phyloP scores from a whole-genome alignment of 2,329 filamentous ascomycete genomes.

The Sarocladium oryzae region DNA sequence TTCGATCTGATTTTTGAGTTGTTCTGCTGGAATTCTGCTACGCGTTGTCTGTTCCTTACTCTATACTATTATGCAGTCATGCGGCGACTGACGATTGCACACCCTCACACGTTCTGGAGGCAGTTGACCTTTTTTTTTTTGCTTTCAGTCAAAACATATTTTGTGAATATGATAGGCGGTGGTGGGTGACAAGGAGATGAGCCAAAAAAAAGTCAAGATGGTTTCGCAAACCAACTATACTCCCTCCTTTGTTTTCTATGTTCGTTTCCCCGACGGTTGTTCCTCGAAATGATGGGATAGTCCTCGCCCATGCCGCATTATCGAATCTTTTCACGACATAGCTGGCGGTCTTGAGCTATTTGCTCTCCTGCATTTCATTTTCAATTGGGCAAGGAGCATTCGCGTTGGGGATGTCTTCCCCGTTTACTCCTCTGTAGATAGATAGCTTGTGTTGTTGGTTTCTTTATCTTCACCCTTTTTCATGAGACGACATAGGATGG shows the following conservation, averaged over 20 bases:
- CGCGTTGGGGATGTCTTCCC: neutral
- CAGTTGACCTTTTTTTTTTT: neutral
- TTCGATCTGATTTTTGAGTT: neutral
- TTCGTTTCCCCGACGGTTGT: too few species aligned
- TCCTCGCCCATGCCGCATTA: too few species aligned
- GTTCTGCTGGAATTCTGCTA: neutral
- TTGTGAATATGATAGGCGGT: neutral
- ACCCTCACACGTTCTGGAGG: neutral
- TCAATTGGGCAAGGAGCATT: neutral
- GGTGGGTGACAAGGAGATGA: neutral
- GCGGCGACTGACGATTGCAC: neutral
- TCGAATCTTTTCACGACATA: neutral
- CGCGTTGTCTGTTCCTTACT: neutral
- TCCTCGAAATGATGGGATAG: too few species aligned
- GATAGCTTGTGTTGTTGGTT: neutral
- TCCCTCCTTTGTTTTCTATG: neutral
- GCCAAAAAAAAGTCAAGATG: neutral
- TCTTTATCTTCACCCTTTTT: neutral
- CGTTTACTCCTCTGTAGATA: neutral
- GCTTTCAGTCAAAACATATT: neutral
- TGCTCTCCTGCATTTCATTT: neutral
- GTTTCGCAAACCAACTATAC: neutral
- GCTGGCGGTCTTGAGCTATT: neutral
- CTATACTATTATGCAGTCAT: constrained; percentile 7
- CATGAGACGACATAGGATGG: neutral